A percentile compares a stretch with the other conserved stretches of the same genome.
Conservation (phyloP, 2,329 filamentous ascomycete genomes). For the Cladophialophora bantiana region DNA sequence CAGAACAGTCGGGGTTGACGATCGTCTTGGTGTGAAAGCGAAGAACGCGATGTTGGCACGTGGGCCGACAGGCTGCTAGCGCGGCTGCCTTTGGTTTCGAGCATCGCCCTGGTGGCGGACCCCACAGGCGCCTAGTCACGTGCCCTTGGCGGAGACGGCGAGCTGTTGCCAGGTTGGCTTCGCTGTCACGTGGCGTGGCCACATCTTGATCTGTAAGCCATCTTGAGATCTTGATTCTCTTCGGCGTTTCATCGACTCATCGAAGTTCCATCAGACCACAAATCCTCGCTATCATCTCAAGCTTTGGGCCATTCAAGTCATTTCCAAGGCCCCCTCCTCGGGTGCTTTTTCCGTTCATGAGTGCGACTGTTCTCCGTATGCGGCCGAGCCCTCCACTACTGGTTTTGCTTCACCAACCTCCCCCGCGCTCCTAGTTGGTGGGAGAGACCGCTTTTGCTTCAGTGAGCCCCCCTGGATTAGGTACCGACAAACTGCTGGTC, state of each 20-base stretch:
- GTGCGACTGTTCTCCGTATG: neutral
- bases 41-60: neutral
- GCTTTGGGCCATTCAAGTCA: neutral
- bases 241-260: conserved; percentile 17
- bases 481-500: conserved; percentile 9
- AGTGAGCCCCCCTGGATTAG: conserved; percentile 1
- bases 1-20: neutral
- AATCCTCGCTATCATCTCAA: conserved; percentile 17
- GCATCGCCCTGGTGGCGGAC: neutral
- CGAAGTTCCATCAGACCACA: conserved; percentile 15
- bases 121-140: neutral
- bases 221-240: conserved; percentile 18
- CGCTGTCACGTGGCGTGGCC: neutral
- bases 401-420: conserved; percentile 13
- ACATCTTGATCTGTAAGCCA: conserved; percentile 14
- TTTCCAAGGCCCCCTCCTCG: neutral
- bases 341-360: conserved; percentile 14
- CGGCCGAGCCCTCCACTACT: neutral
- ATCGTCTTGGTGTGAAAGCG: neutral
- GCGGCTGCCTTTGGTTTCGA: neutral
- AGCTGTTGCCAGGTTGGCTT: neutral
- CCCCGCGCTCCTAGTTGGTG: conserved; percentile 21
- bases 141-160: neutral
- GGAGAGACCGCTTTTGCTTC: conserved; percentile 13
- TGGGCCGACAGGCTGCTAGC: neutral